Evolutionary conservation across 768 basidiomycete genomes (phyloP).

Genomic region (Daedaleopsis nitida): DNA sequence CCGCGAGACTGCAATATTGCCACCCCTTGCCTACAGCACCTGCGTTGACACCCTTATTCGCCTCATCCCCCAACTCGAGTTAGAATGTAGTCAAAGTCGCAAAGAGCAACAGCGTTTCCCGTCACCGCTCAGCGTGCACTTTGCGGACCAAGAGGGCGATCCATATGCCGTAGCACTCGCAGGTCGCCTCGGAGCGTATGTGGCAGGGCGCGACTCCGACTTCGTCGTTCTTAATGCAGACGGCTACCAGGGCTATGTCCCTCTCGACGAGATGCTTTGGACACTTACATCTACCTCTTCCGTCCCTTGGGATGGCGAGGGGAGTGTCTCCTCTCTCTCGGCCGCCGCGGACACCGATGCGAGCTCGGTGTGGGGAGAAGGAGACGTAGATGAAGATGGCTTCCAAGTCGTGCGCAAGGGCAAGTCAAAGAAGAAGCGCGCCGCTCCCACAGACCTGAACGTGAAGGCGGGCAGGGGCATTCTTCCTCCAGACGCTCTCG

Average conservation of each 20-base stretch:
- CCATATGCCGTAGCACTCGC: conserved; percentile 86
- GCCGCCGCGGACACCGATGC: conserved; percentile 28
- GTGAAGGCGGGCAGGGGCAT: conserved; percentile 31
- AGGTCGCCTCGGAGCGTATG: conserved; percentile 69
- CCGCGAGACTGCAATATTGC: conserved; percentile 72
- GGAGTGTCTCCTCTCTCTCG: conserved; percentile 15
- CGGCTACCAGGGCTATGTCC: conserved; percentile 77
- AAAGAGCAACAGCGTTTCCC: too few relatives aligned
- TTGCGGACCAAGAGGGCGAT: conserved; percentile 83
- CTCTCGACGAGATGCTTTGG: conserved; percentile 80
- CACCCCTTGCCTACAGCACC: conserved; percentile 61
- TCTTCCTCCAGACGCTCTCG: conserved; percentile 53
- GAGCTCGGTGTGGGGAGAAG: conserved; percentile 25
- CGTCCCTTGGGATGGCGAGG: conserved; percentile 8
- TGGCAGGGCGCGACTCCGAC: conserved; percentile 81
- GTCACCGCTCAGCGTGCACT: conserved; percentile 51
- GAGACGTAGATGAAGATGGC: conserved; percentile 41
- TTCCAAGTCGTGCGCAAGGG: conserved; percentile 60
- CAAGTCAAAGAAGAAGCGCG: conserved; percentile 50
- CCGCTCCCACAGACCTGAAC: conserved; percentile 2
- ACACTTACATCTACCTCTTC: conserved; percentile 18
- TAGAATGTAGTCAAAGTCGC: too few relatives aligned
- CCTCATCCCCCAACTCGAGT: conserved; percentile 4
- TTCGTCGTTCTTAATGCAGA: conserved; percentile 77
- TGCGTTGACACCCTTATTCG: conserved; percentile 58